These are phyloP conservation scores for Rhodotorula toruloides DNA, from an alignment of 768 basidiomycete species.

Conservation along the genomic window DNA sequence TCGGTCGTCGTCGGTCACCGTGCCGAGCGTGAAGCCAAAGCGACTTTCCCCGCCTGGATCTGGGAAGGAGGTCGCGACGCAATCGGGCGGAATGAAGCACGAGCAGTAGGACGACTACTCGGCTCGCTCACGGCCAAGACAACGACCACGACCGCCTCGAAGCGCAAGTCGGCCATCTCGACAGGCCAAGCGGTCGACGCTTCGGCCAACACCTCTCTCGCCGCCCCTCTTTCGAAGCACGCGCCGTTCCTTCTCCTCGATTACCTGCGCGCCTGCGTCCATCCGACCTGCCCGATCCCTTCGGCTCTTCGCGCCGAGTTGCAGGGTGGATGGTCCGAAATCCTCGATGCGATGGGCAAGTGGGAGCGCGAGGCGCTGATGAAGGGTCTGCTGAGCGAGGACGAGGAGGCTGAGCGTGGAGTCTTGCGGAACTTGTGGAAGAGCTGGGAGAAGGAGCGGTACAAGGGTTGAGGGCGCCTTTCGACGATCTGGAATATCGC, in stretches of 20 bases:
- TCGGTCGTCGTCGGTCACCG: slow-evolving; percentile 18
- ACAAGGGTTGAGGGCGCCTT: slow-evolving; percentile 37
- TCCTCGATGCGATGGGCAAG: slow-evolving; percentile 40
- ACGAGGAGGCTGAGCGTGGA: slow-evolving; percentile 40
- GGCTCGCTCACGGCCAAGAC: slow-evolving; percentile 34
- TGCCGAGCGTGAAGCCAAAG: slow-evolving; percentile 27
- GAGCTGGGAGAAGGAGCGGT: slow-evolving; percentile 39
- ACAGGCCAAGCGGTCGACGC: background rate
- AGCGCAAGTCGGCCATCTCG: slow-evolving; percentile 6
- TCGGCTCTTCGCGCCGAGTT: slow-evolving; percentile 32
- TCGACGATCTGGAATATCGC: background rate
- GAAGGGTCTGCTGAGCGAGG: slow-evolving; percentile 38
- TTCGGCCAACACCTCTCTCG: slow-evolving; percentile 24
- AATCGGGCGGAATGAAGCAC: slow-evolving; percentile 25
- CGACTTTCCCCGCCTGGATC: slow-evolving; percentile 31
- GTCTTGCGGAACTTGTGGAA: slow-evolving; percentile 37
- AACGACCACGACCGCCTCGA: slow-evolving; percentile 9
- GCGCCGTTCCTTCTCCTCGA: slow-evolving; percentile 42
- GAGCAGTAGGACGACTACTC: slow-evolving; percentile 28
- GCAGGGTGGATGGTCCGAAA: slow-evolving; percentile 37
- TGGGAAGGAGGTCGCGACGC: slow-evolving; percentile 27
- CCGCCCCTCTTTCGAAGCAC: slow-evolving; percentile 41
- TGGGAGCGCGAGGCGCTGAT: slow-evolving; percentile 42
- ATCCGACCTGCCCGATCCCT: slow-evolving; percentile 32
- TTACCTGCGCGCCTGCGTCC: slow-evolving; percentile 40